A percentile compares a stretch with the other conserved stretches of the same genome.
These are phyloP conservation scores for Fusarium sp. DNA, from an alignment of 2,329 filamentous ascomycete species.

Conservation along the genomic window DNA sequence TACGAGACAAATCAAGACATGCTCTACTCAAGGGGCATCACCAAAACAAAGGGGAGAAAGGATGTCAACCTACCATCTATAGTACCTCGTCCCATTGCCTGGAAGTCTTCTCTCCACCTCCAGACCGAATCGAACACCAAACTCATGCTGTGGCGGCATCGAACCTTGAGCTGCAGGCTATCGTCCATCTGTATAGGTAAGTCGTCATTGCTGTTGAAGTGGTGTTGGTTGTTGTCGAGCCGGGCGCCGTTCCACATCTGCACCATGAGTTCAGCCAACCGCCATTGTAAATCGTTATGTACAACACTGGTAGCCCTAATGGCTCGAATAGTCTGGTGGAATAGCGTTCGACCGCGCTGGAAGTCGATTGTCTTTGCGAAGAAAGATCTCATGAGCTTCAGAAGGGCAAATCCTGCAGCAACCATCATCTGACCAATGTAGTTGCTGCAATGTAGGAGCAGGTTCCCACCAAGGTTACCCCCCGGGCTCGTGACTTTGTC, in stretches of 20 bases:
- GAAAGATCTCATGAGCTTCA: conserved; percentile 82
- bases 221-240: conserved; percentile 60
- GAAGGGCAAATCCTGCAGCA: conserved; percentile 80
- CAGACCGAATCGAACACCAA: conserved; percentile 86
- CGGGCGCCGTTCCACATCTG: conserved; percentile 84
- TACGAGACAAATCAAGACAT: conserved; percentile 41
- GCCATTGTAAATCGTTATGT: conserved; percentile 82
- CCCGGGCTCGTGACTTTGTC: conserved; percentile 60
- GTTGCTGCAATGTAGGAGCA: conserved; percentile 75
- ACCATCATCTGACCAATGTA: conserved; percentile 89
- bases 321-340: conserved; percentile 75
- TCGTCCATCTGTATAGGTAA: conserved; percentile 70
- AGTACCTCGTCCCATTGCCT: conserved; percentile 74
- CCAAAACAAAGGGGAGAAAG: conserved; percentile 26
- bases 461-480: conserved; percentile 59
- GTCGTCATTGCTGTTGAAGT: conserved; percentile 62
- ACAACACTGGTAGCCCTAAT: conserved; percentile 79
- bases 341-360: conserved; percentile 73
- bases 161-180: conserved; percentile 81
- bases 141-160: conserved; percentile 86
- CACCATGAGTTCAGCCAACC: conserved; percentile 85
- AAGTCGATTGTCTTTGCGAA: conserved; percentile 79
- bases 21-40: conserved; percentile 38
- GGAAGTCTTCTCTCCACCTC: conserved; percentile 85
- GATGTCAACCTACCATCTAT: conserved; percentile 71